Evolutionary conservation across 495 filamentous ascomycete genomes (phyloP), one percentile per base, ranked within the genome.

Genomic region (Daldinia decipiens): DNA sequence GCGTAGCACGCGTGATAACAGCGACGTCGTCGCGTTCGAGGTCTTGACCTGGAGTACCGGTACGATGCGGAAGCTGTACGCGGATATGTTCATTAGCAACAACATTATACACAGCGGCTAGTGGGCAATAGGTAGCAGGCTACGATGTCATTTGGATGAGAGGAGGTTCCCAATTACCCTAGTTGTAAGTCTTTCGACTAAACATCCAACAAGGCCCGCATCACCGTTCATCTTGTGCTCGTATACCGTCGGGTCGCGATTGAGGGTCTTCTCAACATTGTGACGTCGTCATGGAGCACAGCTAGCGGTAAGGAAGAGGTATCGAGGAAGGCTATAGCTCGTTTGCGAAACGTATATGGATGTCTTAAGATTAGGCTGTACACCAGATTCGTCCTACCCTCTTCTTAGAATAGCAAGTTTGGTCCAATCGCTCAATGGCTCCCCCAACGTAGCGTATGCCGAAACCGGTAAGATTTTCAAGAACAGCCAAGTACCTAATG

Each of bases 121-220:
- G 26, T 27, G 27, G 5, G 27, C 27, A 29, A 29, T 29, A 17
- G 40, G n/a, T 15, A 17, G 17, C 1, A 17, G 43, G 7, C 19
- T 47, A 47, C 39, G 58, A 65, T 21, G 59, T 52, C 36, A 63
- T 56, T 58, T 19, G 17, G 40, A 52, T 36, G 52, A 36, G 68
- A n/a, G 13, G 36, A 60, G 63, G 56, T 32, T 39, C 45, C 26
- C 19, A 53, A 68, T 72, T 85, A 90, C 88, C 83, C 87, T 83
- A 70, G 87, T 85, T 51, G 83, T 85, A 63, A 90, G 82, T 77
- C 88, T 84, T 79, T 89, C 88, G 73, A 90, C 85, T 71, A 90
- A 80, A 76, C 86, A 86, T 79, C 85, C 83, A 67, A 90, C 87
- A 76, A 90, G 79, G 78, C 82, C 86, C 59, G 83, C 83, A 80